phyloP scores from a whole-genome alignment of 768 basidiomycete species.

The Suillus clintonianus region DNA sequence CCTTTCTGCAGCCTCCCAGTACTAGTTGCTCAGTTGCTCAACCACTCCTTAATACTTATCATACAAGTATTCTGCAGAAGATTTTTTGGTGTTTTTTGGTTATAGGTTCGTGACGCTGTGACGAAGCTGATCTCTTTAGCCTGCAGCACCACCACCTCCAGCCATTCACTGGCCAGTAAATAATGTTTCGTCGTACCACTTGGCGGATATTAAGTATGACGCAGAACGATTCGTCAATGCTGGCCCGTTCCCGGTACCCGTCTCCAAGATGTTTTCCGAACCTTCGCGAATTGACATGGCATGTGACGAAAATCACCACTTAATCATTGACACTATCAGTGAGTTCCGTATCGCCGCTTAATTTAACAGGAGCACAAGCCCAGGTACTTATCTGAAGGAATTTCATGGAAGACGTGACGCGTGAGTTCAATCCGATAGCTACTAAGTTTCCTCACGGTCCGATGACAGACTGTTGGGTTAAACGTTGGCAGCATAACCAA shows the following conservation, averaged over 20 bases:
- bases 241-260: background rate
- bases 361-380: background rate
- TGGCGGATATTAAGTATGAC: background rate
- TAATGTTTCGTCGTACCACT: background rate
- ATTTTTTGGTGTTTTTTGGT: too few species aligned
- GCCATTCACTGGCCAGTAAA: background rate
- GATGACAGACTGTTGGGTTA: background rate
- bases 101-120: too few species aligned
- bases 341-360: background rate
- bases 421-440: background rate
- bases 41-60: too few species aligned
- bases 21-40: too few species aligned
- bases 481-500: background rate
- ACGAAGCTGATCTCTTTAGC: too few species aligned
- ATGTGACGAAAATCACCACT: background rate
- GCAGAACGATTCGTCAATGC: background rate
- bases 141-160: too few species aligned
- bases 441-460: background rate
- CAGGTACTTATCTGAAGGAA: background rate
- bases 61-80: too few species aligned
- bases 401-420: background rate
- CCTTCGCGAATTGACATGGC: background rate
- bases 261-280: background rate
- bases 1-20: too few species aligned
- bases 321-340: background rate